These are phyloP conservation scores for Paramarasmius palmivorus DNA, from an alignment of 1,284 basidiomycete species.

Conservation along the genomic window DNA sequence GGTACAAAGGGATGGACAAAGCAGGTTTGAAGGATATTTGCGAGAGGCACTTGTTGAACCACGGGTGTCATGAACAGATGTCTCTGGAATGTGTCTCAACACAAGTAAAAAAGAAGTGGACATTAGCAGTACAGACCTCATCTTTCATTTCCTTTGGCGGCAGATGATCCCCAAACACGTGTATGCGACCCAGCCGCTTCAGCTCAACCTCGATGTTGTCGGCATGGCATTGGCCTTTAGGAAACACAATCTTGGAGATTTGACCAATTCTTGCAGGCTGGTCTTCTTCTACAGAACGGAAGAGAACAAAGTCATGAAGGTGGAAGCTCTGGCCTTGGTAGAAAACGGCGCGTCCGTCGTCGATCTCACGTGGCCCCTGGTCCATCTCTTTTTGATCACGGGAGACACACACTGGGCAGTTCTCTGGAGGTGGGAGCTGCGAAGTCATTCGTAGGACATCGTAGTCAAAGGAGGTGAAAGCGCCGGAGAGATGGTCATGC, in stretches of 20 bases:
- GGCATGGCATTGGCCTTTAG: not conserved
- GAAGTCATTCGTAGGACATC: conserved; percentile 20
- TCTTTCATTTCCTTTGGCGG: conserved; percentile 21
- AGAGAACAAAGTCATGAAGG: conserved; percentile 53
- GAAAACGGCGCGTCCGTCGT: conserved; percentile 38
- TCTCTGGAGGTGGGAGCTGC: conserved; percentile 40
- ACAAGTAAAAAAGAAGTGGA: conserved; percentile 2
- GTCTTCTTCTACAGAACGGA: conserved; percentile 32
- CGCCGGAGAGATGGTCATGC: conserved; percentile 27
- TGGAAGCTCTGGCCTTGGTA: conserved; percentile 51
- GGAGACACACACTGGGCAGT: conserved; percentile 49
- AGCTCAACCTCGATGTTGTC: not conserved
- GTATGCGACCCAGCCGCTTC: conserved; percentile 13
- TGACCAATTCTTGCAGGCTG: conserved; percentile 28
- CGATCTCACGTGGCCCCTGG: conserved; percentile 15
- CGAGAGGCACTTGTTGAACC: conserved; percentile 14
- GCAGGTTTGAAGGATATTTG: conserved; percentile 37
- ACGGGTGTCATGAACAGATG: conserved; percentile 55
- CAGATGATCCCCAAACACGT: not conserved
- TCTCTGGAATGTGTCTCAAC: conserved; percentile 33
- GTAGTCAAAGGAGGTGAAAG: conserved; percentile 33
- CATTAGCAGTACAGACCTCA: conserved; percentile 22
- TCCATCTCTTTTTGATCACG: not conserved
- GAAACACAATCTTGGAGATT: conserved; percentile 3
- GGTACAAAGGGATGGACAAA: conserved; percentile 48